A percentile compares a stretch with the other conserved stretches of the same genome.
These are phyloP conservation scores for Basipetospora sp. DNA, from an alignment of 2,329 filamentous ascomycete genomes.

Conservation along the genomic window DNA sequence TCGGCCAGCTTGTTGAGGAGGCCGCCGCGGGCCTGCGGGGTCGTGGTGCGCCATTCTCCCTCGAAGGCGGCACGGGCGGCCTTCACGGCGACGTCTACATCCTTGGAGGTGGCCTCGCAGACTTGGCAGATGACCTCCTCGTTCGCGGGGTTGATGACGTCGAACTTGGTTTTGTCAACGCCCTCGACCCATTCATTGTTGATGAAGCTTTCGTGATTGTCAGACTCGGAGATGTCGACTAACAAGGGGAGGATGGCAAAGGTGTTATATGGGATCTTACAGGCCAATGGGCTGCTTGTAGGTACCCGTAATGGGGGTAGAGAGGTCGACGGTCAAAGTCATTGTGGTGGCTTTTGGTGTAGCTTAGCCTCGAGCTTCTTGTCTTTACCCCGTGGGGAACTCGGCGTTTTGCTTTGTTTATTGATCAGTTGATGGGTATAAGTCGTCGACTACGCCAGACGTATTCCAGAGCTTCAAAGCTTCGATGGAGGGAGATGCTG, in stretches of 20 bases:
- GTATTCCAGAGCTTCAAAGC: too few species aligned
- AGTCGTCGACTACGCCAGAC: too few species aligned
- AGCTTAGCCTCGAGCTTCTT: not conserved
- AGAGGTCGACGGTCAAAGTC: constrained; percentile 44
- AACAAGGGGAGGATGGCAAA: not conserved
- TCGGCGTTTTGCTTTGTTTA: too few species aligned
- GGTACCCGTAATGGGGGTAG: constrained; percentile 49
- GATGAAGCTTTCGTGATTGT: constrained; percentile 53
- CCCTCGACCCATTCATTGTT: constrained; percentile 75
- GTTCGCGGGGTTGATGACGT: constrained; percentile 76
- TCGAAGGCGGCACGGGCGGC: constrained; percentile 80
- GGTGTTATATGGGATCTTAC: constrained; percentile 25
- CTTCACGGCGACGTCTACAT: constrained; percentile 63
- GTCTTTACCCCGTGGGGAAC: too few species aligned
- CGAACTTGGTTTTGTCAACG: constrained; percentile 78
- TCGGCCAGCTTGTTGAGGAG: constrained; percentile 65
- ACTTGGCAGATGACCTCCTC: constrained; percentile 77
- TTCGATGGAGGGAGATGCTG: too few species aligned
- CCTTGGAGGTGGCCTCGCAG: constrained; percentile 76
- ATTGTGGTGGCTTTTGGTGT: constrained; percentile 14
- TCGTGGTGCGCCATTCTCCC: constrained; percentile 50
- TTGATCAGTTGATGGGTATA: too few species aligned
- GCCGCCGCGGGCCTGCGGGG: constrained; percentile 58
- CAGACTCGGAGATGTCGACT: constrained; percentile 1
- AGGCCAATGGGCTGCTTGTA: constrained; percentile 47